Percentiles rank a stretch among this genome's conserved stretches.
Evolutionary conservation across 78 protist species (phyloP).

Genomic region (Protostelium mycophagum): DNA sequence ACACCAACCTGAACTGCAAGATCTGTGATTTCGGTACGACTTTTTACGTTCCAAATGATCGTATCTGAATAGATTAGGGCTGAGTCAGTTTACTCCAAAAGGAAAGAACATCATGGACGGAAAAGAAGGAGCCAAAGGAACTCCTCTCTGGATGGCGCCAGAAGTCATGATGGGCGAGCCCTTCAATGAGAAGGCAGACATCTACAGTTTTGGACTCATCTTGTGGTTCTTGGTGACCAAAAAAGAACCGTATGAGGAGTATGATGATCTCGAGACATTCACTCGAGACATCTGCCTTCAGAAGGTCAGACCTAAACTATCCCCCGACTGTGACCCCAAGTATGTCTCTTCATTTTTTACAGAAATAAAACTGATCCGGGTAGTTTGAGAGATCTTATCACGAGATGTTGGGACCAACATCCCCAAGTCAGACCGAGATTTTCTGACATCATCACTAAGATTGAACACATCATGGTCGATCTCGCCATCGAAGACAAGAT

Average conservation of each 20-base stretch:
- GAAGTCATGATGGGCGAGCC: slow-evolving; percentile 70
- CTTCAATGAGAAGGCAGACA: slow-evolving; percentile 59
- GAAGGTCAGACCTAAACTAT: slow-evolving; percentile 58
- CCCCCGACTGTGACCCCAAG: slow-evolving; percentile 28
- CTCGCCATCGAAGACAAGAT: slow-evolving; percentile 46
- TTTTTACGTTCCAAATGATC: not conserved
- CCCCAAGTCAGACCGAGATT: slow-evolving; percentile 49
- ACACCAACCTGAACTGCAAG: slow-evolving; percentile 39
- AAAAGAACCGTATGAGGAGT: slow-evolving; percentile 62
- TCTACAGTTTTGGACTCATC: slow-evolving; percentile 63
- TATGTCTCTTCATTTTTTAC: not conserved
- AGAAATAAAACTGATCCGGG: not conserved
- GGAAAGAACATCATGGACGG: slow-evolving; percentile 12
- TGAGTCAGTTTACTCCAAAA: not conserved
- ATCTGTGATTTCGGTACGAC: slow-evolving; percentile 50
- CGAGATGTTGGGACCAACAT: slow-evolving; percentile 59
- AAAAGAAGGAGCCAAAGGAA: slow-evolving; percentile 64
- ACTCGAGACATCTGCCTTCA: slow-evolving; percentile 61
- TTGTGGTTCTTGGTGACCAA: slow-evolving; percentile 56
- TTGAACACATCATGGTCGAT: slow-evolving; percentile 62
- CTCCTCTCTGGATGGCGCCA: slow-evolving; percentile 72
- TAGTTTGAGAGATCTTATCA: slow-evolving; percentile 35
- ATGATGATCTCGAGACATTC: slow-evolving; percentile 53
- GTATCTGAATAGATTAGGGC: not conserved
- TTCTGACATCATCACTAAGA: slow-evolving; percentile 39